Base-by-base conservation (phyloP, 768 basidiomycete species). In the Roridomyces roridus region DNA sequence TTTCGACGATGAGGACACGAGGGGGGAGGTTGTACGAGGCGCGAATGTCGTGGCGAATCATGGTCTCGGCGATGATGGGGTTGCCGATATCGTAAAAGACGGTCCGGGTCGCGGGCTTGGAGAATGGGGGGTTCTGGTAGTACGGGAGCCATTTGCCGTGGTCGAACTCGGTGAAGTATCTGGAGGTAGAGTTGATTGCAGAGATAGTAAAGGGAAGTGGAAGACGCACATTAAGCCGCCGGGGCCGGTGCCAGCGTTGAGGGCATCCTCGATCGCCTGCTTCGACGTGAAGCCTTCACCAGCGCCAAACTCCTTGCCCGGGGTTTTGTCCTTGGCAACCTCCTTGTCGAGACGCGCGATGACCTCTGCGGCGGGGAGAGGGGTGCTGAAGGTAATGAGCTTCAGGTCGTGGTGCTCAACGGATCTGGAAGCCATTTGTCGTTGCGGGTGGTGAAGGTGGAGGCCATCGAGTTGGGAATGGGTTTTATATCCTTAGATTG, bases 41-140 rank as follows among this genome's bases (percentile, higher is more conserved):
- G n/a, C 59, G 59, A 15, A 71, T 49, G 46, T 76, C 72, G 53
- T 67, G 65, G 17, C 55, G 58, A 42, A 78, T 36, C 59, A 77
- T 68, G 6, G 62, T 70, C 56, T 74, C 65, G 3, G 75, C 77
- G 44, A 74, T 62, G 45, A 76, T 59, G 20, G 76, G 76, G 52
- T 76, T 77, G 5, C 75, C 75, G 25, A 77, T 64, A 29, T 63
- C 67, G 64, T 41, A 41, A n/a, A n/a, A n/a, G 8, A 67, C 70
- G 14, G 67, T 55, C 47, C 53, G 31, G 1, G 62, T 52, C 36
- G 23, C 60, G 23, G 29, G 47, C 5, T 26, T 50, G 24, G 36
- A 45, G n/a, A n/a, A n/a, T n/a, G n/a, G n/a, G n/a, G n/a, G n/a
- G n/a, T n/a, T n/a, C n/a, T n/a, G 6, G 43, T 57, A 61, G 5